Percentiles rank a stretch among this genome's conserved stretches.
phyloP scores from a whole-genome alignment of 805 yeast species.

The Lipomyces chichibuensis region DNA sequence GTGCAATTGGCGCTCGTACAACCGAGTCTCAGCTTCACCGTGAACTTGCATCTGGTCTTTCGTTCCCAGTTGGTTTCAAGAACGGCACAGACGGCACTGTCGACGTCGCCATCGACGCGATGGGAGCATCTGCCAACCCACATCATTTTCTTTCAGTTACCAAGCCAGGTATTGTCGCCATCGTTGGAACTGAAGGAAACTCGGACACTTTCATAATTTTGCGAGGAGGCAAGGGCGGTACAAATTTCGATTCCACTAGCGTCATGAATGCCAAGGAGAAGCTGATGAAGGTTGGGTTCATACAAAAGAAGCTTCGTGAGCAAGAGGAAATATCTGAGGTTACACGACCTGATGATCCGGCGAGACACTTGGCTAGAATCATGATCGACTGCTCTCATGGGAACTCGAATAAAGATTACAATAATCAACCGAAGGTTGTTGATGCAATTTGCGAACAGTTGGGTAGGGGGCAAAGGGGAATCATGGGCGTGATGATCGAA shows the following conservation, averaged over 20 bases:
- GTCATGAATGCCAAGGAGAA: constrained; percentile 68
- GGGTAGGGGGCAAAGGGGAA: constrained; percentile 67
- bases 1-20: constrained; percentile 99
- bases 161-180: constrained; percentile 94
- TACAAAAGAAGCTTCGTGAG: constrained; percentile 43
- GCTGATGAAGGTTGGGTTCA: constrained; percentile 50
- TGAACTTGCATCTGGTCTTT: constrained; percentile 93
- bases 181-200: constrained; percentile 94
- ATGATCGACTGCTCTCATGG: constrained; percentile 99
- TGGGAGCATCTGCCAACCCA: constrained; percentile 86
- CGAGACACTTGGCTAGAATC: constrained; percentile 58
- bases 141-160: constrained; percentile 96
- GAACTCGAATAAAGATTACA: constrained; percentile 86
- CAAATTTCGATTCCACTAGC: constrained; percentile 80
- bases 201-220: constrained; percentile 85
- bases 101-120: constrained; percentile 93
- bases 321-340: constrained; percentile 44
- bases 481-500: constrained; percentile 97
- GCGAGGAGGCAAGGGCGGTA: constrained; percentile 94
- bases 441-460: constrained; percentile 77
- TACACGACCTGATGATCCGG: constrained; percentile 39
- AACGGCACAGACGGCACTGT: constrained; percentile 97
- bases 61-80: constrained; percentile 98
- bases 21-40: constrained; percentile 98
- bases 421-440: constrained; percentile 91